These are phyloP conservation scores for Beauveria sp. DNA, from an alignment of 2,329 filamentous ascomycete genomes.

Conservation along the genomic window DNA sequence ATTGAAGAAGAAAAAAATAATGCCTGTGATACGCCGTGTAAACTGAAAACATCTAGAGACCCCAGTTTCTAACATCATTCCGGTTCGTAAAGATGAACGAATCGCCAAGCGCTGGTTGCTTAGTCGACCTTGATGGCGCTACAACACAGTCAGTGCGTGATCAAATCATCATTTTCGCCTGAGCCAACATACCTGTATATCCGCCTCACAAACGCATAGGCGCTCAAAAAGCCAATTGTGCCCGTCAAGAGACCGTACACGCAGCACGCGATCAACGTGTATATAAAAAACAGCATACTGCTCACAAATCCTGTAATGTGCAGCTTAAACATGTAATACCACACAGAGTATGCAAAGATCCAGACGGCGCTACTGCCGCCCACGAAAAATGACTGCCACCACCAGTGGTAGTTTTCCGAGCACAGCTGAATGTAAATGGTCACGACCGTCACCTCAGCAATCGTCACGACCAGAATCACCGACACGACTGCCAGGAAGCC, in stretches of 20 bases:
- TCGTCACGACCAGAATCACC: constrained; percentile 63
- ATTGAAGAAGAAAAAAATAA: background rate
- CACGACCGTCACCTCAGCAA: constrained; percentile 78
- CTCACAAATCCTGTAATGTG: constrained; percentile 76
- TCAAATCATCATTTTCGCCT: background rate
- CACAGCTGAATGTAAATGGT: constrained; percentile 77
- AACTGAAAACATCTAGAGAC: background rate
- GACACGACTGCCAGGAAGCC: constrained; percentile 73
- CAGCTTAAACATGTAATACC: constrained; percentile 76
- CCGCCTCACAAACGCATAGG: constrained; percentile 74
- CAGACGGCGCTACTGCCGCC: constrained; percentile 70
- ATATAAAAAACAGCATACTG: constrained; percentile 75
- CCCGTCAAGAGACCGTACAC: constrained; percentile 77
- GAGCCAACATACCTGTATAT: constrained; percentile 51
- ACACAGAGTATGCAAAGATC: constrained; percentile 76
- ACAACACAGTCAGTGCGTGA: constrained; percentile 7
- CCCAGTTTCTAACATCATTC: background rate
- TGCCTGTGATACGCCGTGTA: background rate
- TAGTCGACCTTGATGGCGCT: constrained; percentile 47
- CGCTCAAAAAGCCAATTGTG: constrained; percentile 76
- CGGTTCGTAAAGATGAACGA: constrained; percentile 1
- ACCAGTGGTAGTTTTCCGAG: constrained; percentile 84
- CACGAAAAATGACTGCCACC: constrained; percentile 81
- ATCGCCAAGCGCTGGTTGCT: background rate
- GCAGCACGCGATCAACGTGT: constrained; percentile 72